Percentiles rank a stretch among this genome's conserved stretches.
These are phyloP conservation scores for Pichia manshurica DNA, from an alignment of 805 yeast genomes.

Conservation along the genomic window DNA sequence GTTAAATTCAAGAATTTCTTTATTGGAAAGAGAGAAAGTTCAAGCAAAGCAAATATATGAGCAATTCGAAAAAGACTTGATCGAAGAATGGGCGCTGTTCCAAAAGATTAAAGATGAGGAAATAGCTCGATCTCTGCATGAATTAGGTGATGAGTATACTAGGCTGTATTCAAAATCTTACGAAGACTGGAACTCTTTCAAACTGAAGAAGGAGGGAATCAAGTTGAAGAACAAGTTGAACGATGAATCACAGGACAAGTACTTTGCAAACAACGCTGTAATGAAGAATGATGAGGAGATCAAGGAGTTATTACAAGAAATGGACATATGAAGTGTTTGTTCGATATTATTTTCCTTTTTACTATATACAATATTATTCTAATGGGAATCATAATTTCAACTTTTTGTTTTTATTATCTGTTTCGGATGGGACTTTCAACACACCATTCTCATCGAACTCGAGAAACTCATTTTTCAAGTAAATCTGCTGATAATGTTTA, in stretches of 20 bases:
- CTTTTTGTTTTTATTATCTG: neutral
- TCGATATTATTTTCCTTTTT: no score
- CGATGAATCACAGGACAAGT: conserved; percentile 18
- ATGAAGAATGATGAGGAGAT: conserved; percentile 25
- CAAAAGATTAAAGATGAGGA: conserved; percentile 77
- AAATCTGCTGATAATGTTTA: conserved; percentile 25
- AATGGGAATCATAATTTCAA: no score
- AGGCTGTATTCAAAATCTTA: conserved; percentile 64
- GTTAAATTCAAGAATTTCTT: conserved; percentile 33
- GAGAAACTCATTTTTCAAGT: conserved; percentile 21
- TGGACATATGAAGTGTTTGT: neutral
- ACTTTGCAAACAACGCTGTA: conserved; percentile 26
- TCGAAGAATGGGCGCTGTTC: conserved; percentile 56
- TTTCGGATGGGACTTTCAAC: neutral
- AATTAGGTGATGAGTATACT: conserved; percentile 72
- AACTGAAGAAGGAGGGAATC: conserved; percentile 11
- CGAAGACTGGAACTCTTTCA: conserved; percentile 56
- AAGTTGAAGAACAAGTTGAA: conserved; percentile 16
- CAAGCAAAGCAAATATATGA: conserved; percentile 40
- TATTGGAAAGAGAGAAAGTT: conserved; percentile 41
- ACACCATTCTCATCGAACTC: conserved; percentile 19
- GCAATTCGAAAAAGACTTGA: conserved; percentile 40
- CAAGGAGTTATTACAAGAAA: conserved; percentile 12
- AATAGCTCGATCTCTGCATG: conserved; percentile 61
- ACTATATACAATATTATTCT: no score